Conservation (phyloP, 139 green algal species). For the Edaphochlamys debaryana region DNA sequence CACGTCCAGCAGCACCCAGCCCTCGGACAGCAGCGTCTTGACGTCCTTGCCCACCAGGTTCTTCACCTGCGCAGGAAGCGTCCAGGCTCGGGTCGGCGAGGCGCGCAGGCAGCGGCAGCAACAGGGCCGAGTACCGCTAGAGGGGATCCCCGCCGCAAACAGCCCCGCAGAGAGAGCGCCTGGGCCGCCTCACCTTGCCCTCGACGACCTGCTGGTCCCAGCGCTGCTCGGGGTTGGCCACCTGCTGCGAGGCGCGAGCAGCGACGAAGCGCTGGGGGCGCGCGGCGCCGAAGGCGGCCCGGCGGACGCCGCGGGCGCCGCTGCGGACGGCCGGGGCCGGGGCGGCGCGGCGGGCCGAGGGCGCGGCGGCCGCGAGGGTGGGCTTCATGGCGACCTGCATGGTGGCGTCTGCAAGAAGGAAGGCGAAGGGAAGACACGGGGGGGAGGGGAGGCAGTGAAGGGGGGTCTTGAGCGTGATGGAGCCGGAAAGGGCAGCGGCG, state of each 20-base stretch:
- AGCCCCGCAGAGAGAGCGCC: no score
- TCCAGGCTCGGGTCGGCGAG: no score
- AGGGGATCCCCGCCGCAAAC: no score
- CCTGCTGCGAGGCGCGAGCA: no score
- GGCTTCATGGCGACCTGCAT: background rate
- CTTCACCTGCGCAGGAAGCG: conserved; percentile 52
- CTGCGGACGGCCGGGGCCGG: background rate
- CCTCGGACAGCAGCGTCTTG: conserved; percentile 71
- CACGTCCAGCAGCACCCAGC: conserved; percentile 91
- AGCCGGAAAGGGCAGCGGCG: no score
- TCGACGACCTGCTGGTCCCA: conserved; percentile 32
- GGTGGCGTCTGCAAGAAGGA: background rate
- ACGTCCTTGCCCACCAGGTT: conserved; percentile 66
- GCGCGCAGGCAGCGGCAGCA: no score
- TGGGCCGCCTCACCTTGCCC: conserved; percentile 36
- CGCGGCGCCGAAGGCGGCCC: background rate
- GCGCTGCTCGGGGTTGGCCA: background rate
- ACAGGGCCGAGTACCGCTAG: no score
- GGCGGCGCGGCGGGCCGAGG: no score
- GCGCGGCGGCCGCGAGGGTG: no score
- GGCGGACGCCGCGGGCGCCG: background rate
- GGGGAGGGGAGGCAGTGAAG: background rate
- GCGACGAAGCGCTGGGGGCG: background rate
- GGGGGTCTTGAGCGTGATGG: no score
- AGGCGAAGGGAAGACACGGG: background rate